Percentiles rank a stretch among this genome's conserved stretches.
Conservation (phyloP, 1,284 basidiomycete genomes). For the Melampsora abietis-canadensis region DNA sequence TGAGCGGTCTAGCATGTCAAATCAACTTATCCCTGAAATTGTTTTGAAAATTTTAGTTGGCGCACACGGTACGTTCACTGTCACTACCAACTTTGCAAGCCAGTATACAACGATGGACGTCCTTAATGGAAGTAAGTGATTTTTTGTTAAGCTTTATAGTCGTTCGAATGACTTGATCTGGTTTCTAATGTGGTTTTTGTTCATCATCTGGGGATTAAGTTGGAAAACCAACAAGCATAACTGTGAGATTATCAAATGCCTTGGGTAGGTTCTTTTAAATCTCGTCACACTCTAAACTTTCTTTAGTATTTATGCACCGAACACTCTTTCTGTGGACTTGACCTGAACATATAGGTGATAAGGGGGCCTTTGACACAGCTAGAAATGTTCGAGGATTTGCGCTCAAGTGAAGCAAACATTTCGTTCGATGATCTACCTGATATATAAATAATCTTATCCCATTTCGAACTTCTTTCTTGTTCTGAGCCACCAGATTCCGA, state of each 20-base stretch:
- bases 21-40: too few species aligned
- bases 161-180: neutral
- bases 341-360: constrained; percentile 9
- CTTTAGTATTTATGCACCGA: neutral
- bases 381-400: constrained; percentile 38
- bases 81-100: constrained; percentile 36
- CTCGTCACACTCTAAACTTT: neutral
- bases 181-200: neutral
- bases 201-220: constrained; percentile 1
- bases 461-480: neutral
- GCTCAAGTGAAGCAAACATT: constrained; percentile 14
- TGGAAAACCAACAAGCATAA: constrained; percentile 12
- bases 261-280: constrained; percentile 4
- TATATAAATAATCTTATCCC: neutral
- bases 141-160: neutral
- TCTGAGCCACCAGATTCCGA: constrained; percentile 1
- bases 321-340: neutral
- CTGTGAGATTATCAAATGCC: constrained; percentile 30
- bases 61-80: constrained; percentile 33
- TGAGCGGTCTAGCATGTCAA: neutral
- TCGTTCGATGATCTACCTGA: neutral
- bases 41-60: neutral
- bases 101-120: constrained; percentile 30
- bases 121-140: constrained; percentile 8
- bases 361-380: constrained; percentile 34